phyloP scores from a whole-genome alignment of 306 rosid genomes.

The Delonix regia region DNA sequence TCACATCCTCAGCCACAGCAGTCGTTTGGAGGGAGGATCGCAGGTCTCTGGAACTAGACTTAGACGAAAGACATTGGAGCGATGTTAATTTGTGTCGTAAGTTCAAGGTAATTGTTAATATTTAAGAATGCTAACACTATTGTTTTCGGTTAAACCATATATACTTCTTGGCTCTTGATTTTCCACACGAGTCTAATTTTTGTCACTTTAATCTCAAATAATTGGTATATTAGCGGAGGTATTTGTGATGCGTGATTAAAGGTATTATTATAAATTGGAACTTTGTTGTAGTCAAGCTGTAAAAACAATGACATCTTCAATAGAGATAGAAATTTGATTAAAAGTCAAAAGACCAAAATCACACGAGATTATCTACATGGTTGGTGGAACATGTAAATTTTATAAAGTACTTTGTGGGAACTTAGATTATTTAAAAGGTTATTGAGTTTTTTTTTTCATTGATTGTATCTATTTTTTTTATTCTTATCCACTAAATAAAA shows the following conservation, averaged over 20 bases:
- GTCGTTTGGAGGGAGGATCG: constrained; percentile 81
- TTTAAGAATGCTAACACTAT: neutral
- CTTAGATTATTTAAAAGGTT: too few species aligned
- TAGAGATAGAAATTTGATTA: neutral
- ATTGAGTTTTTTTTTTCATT: too few species aligned
- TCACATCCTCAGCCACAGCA: constrained; percentile 82
- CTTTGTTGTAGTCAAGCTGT: neutral
- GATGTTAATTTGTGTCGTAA: constrained; percentile 79
- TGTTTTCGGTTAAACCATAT: neutral
- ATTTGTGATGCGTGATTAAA: neutral
- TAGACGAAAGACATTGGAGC: constrained; percentile 82
- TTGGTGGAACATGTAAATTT: neutral
- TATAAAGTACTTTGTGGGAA: too few species aligned
- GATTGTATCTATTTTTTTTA: too few species aligned
- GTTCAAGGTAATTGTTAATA: constrained; percentile 59
- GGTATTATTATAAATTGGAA: neutral
- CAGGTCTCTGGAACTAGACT: constrained; percentile 48
- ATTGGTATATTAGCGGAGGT: neutral
- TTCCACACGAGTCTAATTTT: neutral
- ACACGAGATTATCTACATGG: neutral
- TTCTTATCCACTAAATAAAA: too few species aligned
- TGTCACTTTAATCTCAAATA: neutral
- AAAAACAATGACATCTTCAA: neutral
- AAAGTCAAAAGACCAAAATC: neutral
- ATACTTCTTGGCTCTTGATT: too few species aligned